Evolutionary conservation across 495 filamentous ascomycete species (phyloP).

Genomic region (Echria macrotheca): DNA sequence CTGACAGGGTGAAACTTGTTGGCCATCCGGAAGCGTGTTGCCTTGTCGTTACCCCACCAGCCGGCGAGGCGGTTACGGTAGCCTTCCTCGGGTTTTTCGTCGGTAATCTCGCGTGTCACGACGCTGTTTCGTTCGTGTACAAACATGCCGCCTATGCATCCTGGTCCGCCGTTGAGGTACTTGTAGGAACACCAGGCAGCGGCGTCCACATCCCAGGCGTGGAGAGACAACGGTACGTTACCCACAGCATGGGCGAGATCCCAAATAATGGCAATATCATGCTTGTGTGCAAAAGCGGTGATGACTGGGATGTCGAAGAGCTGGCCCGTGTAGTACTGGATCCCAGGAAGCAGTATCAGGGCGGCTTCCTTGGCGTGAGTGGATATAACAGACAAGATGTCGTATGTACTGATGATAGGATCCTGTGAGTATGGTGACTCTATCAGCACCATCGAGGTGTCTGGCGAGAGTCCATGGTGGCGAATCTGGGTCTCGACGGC

Average conservation of each 20-base stretch:
- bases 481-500: constrained; percentile 81
- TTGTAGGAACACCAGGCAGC: constrained; percentile 98
- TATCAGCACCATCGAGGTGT: constrained; percentile 70
- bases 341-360: constrained; percentile 77
- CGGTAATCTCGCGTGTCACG: constrained; percentile 37
- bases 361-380: constrained; percentile 71
- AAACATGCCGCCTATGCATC: constrained; percentile 79
- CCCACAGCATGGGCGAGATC: constrained; percentile 94
- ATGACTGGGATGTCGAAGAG: constrained; percentile 81
- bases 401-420: constrained; percentile 57
- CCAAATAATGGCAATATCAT: constrained; percentile 81
- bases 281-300: constrained; percentile 69
- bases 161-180: constrained; percentile 89
- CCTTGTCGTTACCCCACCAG: constrained; percentile 85
- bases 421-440: constrained; percentile 51
- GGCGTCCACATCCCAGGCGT: constrained; percentile 94
- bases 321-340: constrained; percentile 95
- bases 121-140: constrained; percentile 71
- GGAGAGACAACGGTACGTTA: constrained; percentile 76
- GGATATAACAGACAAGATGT: constrained; percentile 72
- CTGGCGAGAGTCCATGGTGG: constrained; percentile 65
- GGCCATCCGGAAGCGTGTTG: constrained; percentile 71
- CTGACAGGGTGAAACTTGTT: constrained; percentile 68
- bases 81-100: constrained; percentile 32
- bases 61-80: constrained; percentile 62